A percentile compares a stretch with the other conserved stretches of the same genome.
Conservation (phyloP, 768 basidiomycete species). For the Candolleomyces efflorescens region DNA sequence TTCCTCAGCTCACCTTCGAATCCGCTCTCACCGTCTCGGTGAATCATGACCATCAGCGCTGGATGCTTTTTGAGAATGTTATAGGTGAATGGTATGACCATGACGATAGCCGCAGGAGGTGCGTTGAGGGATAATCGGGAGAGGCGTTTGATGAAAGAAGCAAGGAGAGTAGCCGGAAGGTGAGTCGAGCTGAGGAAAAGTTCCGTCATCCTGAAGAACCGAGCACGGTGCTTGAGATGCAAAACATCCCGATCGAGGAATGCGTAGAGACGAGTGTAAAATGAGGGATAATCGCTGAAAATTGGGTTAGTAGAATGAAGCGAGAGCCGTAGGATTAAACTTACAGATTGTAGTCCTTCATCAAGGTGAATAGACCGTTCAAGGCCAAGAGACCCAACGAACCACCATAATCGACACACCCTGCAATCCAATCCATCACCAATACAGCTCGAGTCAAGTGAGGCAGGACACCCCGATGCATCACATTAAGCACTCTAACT, state of each 20-base stretch:
- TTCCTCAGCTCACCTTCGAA: conserved; percentile 28
- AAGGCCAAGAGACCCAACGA: conserved; percentile 79
- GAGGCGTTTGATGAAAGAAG: conserved; percentile 92
- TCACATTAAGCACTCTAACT: conserved; percentile 62
- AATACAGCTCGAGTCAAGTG: conserved; percentile 73
- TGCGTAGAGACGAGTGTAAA: conserved; percentile 88
- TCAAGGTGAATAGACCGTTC: conserved; percentile 87
- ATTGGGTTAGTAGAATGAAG: not conserved
- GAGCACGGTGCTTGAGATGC: conserved; percentile 87
- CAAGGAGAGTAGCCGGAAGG: conserved; percentile 85
- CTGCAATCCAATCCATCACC: conserved; percentile 90
- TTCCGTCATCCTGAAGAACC: conserved; percentile 92
- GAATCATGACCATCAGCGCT: conserved; percentile 89
- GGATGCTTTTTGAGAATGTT: conserved; percentile 93
- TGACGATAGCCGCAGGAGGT: conserved; percentile 86
- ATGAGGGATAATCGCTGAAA: conserved; percentile 88
- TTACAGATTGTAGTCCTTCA: conserved; percentile 90
- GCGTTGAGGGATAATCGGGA: conserved; percentile 79
- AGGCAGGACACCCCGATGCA: conserved; percentile 82
- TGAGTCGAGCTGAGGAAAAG: conserved; percentile 93
- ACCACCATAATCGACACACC: conserved; percentile 78
- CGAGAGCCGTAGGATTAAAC: conserved; percentile 6
- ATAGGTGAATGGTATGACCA: conserved; percentile 87
- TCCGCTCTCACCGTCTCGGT: conserved; percentile 42
- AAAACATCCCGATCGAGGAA: conserved; percentile 86